Percentiles rank a stretch among this genome's conserved stretches.
Conservation (phyloP, 1,284 basidiomycete genomes). For the Neonothopanus nambi region DNA sequence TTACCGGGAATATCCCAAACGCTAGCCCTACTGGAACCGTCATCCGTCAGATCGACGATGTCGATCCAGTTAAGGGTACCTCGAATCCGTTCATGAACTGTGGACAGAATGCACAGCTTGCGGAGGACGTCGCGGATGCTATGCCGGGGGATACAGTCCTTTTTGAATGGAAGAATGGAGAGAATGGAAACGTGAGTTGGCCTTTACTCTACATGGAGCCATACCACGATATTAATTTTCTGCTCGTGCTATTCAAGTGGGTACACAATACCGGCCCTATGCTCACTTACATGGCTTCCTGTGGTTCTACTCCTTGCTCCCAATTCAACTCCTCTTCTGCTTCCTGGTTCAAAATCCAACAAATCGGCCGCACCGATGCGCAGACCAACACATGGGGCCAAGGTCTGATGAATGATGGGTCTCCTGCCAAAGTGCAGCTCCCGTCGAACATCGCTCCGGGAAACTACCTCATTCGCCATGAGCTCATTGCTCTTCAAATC, state of each 20-base stretch:
- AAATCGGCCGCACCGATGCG: conserved; percentile 37
- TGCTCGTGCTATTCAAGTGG: conserved; percentile 46
- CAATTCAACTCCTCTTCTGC: conserved; percentile 58
- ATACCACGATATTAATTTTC: background rate
- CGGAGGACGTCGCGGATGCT: conserved; percentile 44
- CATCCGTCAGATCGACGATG: conserved; percentile 59
- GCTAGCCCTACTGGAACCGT: conserved; percentile 44
- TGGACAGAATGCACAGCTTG: conserved; percentile 47
- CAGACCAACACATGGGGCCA: conserved; percentile 42
- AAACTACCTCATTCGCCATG: conserved; percentile 69
- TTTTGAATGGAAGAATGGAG: conserved; percentile 47
- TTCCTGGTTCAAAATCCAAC: conserved; percentile 68
- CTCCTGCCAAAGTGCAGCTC: conserved; percentile 47
- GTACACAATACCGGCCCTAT: conserved; percentile 72
- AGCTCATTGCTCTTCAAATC: conserved; percentile 71
- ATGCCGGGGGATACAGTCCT: conserved; percentile 50
- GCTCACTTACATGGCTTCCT: conserved; percentile 71
- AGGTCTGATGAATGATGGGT: conserved; percentile 32
- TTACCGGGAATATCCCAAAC: conserved; percentile 53
- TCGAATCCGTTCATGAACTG: conserved; percentile 58
- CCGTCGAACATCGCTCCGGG: conserved; percentile 58
- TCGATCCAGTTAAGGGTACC: conserved; percentile 64
- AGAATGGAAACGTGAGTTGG: conserved; percentile 33
- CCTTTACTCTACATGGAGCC: conserved; percentile 8
- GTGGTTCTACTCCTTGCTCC: conserved; percentile 55